Base-by-base conservation (phyloP, 2,329 filamentous ascomycete species). In the Neofusicoccum parvum region DNA sequence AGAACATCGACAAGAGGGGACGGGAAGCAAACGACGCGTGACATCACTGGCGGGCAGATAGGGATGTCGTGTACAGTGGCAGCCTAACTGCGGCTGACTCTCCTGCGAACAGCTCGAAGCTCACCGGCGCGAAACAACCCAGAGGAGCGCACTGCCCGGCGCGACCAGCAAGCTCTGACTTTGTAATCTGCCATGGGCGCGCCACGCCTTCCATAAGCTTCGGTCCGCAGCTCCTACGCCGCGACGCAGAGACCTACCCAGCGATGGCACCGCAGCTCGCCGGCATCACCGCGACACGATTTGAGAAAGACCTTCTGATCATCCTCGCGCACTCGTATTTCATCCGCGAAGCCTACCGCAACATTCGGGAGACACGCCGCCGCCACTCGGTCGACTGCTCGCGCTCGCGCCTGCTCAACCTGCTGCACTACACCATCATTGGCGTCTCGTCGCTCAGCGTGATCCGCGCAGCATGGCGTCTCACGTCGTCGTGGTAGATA, bases 401-500 rank as follows among this genome's bases (percentile, higher is more conserved):
- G 27, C 46, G 51, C 53, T 68, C 54, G n/a, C 46, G 51, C 27
- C 39, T 67, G 15, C 62, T 67, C 32, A 62, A 53, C 48, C 36
- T 68, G 15, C 12, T 65, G 37, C 37, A 62, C 23, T 67, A 64
- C 56, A 62, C 58, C 23, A 51, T 68, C 34, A 49, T 68, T 53
- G 67, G 48, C 37, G 27, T 68, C 62, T 59, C 53, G 20, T 62
- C 62, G 6, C 41, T 62, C 39, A 37, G 54, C 50, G 54, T 54
- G 36, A 11, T 51, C 45, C 64, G 71, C 65, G 67, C 71, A 81
- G 68, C 70, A 97, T 97, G 92, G 88, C 92, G 70, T 90, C 93
- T 62, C 91, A 95, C 76, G 92, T 98, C 66, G 90, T 94, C 71
- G 92, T 98, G 62, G 89, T 97, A 69, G 90, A 94, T 76, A 88